Evolutionary conservation across 78 protist species (phyloP), one percentile per base, ranked within the genome.

Genomic region (Dictyostelium capitatum): DNA sequence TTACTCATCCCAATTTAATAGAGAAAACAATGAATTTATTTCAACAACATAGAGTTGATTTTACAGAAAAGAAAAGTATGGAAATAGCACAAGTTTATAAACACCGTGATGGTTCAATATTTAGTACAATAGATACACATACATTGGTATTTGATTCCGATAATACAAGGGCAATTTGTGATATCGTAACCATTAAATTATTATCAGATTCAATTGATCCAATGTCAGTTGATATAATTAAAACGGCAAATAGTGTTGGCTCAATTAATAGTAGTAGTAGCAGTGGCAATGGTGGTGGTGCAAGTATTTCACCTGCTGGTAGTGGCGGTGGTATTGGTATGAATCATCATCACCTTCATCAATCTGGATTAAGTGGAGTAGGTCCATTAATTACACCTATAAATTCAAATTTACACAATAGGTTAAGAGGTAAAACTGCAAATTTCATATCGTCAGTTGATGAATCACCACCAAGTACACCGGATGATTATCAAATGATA

Each of bases 61-160:
- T 30, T 41, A 14, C 57, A 79, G 91, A 30, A 59, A 77, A 47
- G 43, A 54, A 59, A 8, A 50, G 70, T 15, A 57, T 87, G 1
- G 93, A 87, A 25, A 77, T 87, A 20, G 67, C 93, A 25, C 93
- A 87, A n/a, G 46, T 57, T 46, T 87, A 87, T 87, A 87, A 56
- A 77, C 54, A 62, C 51, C 79, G 70, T 12, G 47, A 87, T 87
- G 93, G 93, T 41, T 32, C 93, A 25, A 73, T 87, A 28, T 87
- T 59, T 51, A 74, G 78, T 51, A 59, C 93, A 10, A 48, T 87
- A n/a, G 93, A 87, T 64, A 74, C 41, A 9, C 93, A 87, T 77
- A 77, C 93, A 20, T 75, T 87, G 2, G 51, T 87, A 10, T 77
- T 50, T 51, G 84, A 77, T 65, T 0, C 47, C 1, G 93, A 87